phyloP scores from a whole-genome alignment of 1,284 basidiomycete genomes.

The Cystobasidium sp. region DNA sequence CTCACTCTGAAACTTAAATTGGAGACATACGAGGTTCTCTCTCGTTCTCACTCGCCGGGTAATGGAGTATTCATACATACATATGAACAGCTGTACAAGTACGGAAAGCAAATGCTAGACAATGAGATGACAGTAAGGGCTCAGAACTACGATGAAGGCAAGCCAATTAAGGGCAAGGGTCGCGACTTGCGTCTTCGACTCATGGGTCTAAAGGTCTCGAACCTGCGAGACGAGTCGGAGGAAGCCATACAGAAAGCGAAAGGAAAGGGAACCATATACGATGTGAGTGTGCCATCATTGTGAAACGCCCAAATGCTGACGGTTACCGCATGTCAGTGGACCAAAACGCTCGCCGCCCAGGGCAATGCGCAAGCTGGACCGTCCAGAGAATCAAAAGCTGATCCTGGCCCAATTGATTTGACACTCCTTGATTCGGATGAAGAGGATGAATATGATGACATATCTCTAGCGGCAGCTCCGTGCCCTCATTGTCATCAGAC shows the following conservation, averaged over 20 bases:
- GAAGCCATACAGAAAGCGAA: conserved; percentile 25
- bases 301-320: conserved; percentile 1
- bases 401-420: conserved; percentile 26
- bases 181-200: conserved; percentile 47
- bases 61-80: conserved; percentile 55
- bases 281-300: not conserved
- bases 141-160: conserved; percentile 39
- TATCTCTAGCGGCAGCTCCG: conserved; percentile 34
- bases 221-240: conserved; percentile 49
- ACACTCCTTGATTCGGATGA: conserved; percentile 32
- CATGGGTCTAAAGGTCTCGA: conserved; percentile 49
- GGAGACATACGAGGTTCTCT: conserved; percentile 79
- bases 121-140: conserved; percentile 61
- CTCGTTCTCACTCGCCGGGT: conserved; percentile 75
- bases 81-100: conserved; percentile 59
- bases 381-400: not conserved
- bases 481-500: conserved; percentile 32
- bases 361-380: not conserved
- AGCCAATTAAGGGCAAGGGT: conserved; percentile 44
- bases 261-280: conserved; percentile 19
- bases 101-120: conserved; percentile 78
- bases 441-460: conserved; percentile 33
- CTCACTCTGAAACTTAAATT: conserved; percentile 57
- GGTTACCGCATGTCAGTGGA: not conserved
- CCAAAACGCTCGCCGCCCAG: conserved; percentile 1